phyloP scores from a whole-genome alignment of 2,329 filamentous ascomycete genomes.

The Neurospora sp. region DNA sequence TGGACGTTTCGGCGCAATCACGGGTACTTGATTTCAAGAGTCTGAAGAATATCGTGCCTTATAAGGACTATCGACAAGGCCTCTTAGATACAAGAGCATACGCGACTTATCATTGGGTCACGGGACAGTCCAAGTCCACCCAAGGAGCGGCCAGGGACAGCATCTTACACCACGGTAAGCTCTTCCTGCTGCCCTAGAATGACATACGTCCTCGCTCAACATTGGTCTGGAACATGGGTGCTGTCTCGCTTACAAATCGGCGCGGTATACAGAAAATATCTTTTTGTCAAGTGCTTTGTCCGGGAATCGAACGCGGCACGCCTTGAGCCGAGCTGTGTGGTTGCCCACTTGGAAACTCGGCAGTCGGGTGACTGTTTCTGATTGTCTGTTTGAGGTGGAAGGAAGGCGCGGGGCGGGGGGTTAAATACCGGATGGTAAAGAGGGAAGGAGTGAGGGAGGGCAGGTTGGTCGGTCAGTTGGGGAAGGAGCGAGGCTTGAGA shows the following conservation, averaged over 20 bases:
- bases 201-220: neutral
- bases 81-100: neutral
- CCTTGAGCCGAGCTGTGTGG: neutral
- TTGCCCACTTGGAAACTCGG: neutral
- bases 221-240: neutral
- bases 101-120: neutral
- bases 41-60: neutral
- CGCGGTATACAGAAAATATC: neutral
- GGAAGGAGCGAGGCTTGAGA: neutral
- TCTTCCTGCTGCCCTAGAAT: neutral
- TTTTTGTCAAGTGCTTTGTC: neutral
- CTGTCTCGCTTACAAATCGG: neutral
- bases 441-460: neutral
- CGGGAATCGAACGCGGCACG: neutral
- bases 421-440: neutral
- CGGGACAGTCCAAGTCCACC: neutral
- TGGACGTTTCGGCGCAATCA: neutral
- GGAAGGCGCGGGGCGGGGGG: neutral
- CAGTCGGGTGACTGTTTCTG: neutral
- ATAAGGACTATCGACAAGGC: neutral
- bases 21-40: neutral
- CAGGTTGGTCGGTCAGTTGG: neutral
- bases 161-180: neutral
- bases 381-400: neutral
- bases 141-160: neutral